Evolutionary conservation across 192 early-diverging fungal species (phyloP).

Genomic region (Coemansia sp.): DNA sequence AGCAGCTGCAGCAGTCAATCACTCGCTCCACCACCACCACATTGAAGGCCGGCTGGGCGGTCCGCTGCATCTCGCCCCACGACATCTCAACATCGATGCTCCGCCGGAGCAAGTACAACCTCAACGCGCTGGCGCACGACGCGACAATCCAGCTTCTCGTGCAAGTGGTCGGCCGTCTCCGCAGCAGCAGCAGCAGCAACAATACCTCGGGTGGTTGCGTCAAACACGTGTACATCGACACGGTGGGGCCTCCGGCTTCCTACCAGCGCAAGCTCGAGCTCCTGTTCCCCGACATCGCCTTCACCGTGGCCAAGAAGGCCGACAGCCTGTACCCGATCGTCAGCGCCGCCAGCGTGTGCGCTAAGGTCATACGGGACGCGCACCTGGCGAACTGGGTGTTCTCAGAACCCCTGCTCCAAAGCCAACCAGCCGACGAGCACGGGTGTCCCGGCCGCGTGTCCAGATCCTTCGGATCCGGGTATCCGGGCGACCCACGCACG

Average conservation of each 20-base stretch:
- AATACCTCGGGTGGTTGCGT: slow-evolving; percentile 60
- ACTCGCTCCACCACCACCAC: not conserved
- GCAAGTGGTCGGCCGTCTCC: slow-evolving; percentile 49
- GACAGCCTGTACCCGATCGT: slow-evolving; percentile 93
- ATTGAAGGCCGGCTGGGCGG: slow-evolving; percentile 81
- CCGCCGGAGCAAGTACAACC: slow-evolving; percentile 78
- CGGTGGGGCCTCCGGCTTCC: slow-evolving; percentile 86
- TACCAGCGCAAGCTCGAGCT: slow-evolving; percentile 78
- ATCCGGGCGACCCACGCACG: slow-evolving; percentile 90
- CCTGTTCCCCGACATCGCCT: slow-evolving; percentile 73
- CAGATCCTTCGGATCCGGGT: slow-evolving; percentile 80
- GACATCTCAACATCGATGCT: slow-evolving; percentile 95
- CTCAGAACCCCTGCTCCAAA: slow-evolving; percentile 30
- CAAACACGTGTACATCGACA: slow-evolving; percentile 86
- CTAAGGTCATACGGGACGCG: slow-evolving; percentile 71
- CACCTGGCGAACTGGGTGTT: slow-evolving; percentile 50
- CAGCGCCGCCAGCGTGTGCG: slow-evolving; percentile 92
- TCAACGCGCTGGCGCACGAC: slow-evolving; percentile 92
- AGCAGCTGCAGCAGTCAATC: slow-evolving; percentile 45
- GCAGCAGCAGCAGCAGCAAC: slow-evolving; percentile 20
- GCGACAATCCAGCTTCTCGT: slow-evolving; percentile 86
- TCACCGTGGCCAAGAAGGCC: slow-evolving; percentile 92
- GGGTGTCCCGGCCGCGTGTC: slow-evolving; percentile 9
- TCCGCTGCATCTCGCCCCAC: slow-evolving; percentile 78
- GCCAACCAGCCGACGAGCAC: no score